phyloP scores from a whole-genome alignment of 768 basidiomycete species.

The Vararia minispora region DNA sequence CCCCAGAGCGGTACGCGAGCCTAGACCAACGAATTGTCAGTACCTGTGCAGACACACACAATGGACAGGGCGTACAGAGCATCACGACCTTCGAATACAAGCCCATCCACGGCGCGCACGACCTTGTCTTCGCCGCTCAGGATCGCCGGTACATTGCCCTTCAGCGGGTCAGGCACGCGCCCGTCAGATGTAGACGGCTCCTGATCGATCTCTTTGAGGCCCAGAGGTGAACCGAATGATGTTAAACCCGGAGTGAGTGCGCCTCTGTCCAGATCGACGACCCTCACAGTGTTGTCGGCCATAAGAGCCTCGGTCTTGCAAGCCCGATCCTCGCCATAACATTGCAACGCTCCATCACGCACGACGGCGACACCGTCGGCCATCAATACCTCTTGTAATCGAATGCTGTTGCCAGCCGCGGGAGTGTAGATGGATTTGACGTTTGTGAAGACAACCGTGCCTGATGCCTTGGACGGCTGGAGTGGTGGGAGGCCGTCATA shows the following conservation, averaged over 20 bases:
- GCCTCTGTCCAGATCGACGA: constrained; percentile 56
- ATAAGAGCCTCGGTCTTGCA: constrained; percentile 17
- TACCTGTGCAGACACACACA: neutral
- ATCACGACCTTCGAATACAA: constrained; percentile 53
- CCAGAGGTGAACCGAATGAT: constrained; percentile 52
- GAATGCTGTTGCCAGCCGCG: constrained; percentile 16
- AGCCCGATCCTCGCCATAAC: constrained; percentile 28
- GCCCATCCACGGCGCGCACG: constrained; percentile 62
- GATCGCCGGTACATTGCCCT: constrained; percentile 23
- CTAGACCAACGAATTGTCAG: constrained; percentile 25
- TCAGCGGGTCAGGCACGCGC: constrained; percentile 34
- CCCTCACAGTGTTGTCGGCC: constrained; percentile 9
- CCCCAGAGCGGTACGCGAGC: constrained; percentile 62
- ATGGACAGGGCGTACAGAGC: constrained; percentile 30
- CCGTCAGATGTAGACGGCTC: constrained; percentile 54
- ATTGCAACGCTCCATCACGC: constrained; percentile 40
- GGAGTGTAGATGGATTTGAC: constrained; percentile 40
- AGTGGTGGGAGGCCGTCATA: constrained; percentile 63
- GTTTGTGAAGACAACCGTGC: constrained; percentile 51
- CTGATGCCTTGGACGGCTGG: constrained; percentile 25
- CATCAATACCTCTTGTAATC: constrained; percentile 24
- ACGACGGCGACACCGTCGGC: constrained; percentile 35
- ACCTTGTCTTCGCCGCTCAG: constrained; percentile 26
- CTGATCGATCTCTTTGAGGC: constrained; percentile 53
- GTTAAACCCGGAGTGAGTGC: constrained; percentile 52